phyloP scores from a whole-genome alignment of 1,284 basidiomycete species.

The Rhodotorula sp. region DNA sequence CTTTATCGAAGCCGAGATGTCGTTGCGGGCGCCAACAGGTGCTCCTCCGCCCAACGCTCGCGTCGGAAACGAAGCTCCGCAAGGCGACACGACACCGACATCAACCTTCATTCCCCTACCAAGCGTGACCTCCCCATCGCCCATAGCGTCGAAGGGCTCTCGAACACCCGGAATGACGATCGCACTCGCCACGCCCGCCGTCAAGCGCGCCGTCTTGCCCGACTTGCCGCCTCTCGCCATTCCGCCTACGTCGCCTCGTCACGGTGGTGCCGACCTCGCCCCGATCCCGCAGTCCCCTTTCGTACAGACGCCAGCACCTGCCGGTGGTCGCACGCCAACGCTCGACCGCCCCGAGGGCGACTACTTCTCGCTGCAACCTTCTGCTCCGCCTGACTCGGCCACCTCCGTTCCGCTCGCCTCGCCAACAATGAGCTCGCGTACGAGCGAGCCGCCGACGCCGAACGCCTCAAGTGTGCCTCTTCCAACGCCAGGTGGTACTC shows the following conservation, averaged over 20 bases:
- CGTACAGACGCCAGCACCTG: background rate
- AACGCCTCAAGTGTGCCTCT: constrained; percentile 5
- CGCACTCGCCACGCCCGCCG: constrained; percentile 64
- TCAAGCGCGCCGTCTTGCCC: constrained; percentile 56
- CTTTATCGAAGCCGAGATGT: constrained; percentile 43
- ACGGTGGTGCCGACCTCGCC: constrained; percentile 18
- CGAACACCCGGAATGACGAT: constrained; percentile 56
- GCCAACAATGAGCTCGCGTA: background rate
- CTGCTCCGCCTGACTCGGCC: constrained; percentile 7
- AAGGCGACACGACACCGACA: constrained; percentile 37
- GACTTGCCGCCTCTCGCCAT: constrained; percentile 40
- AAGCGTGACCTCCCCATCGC: constrained; percentile 45
- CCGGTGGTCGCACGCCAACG: constrained; percentile 28
- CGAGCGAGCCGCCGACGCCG: background rate
- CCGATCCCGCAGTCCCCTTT: constrained; percentile 31
- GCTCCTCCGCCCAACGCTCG: constrained; percentile 9
- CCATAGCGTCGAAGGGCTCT: constrained; percentile 38
- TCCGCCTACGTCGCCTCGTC: constrained; percentile 13
- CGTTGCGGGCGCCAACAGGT: constrained; percentile 34
- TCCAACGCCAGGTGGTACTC: constrained; percentile 15
- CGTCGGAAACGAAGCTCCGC: constrained; percentile 4
- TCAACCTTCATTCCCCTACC: constrained; percentile 48
- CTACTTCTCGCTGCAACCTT: constrained; percentile 37
- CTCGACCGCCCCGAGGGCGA: constrained; percentile 30
- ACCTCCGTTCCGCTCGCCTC: background rate